phyloP scores from a whole-genome alignment of 257 asterid genomes.

The Solanum ahanhuiri region DNA sequence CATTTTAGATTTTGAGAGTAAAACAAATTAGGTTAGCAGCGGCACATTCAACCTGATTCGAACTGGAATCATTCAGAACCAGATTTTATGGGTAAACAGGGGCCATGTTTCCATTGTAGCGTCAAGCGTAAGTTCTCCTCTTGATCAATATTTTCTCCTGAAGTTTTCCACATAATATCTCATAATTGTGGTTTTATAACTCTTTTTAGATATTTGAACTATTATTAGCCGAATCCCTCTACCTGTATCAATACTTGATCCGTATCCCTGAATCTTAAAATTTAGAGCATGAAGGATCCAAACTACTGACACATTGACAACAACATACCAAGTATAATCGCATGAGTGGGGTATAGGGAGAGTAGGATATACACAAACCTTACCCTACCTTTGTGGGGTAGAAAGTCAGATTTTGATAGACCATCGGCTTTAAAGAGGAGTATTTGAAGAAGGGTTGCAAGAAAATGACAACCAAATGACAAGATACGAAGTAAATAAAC shows the following conservation, averaged over 20 bases:
- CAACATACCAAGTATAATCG: not conserved
- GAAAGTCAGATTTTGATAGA: not conserved
- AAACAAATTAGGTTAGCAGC: not conserved
- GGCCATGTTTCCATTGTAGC: slow-evolving; percentile 21
- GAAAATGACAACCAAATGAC: not conserved
- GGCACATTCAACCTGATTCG: not conserved
- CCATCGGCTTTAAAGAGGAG: not conserved
- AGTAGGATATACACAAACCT: not conserved
- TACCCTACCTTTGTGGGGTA: not conserved
- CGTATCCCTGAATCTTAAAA: not conserved
- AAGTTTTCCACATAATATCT: not conserved
- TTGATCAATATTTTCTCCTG: not conserved
- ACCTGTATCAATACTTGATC: not conserved
- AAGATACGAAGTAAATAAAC: not conserved
- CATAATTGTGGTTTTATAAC: not conserved
- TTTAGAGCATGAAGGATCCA: not conserved
- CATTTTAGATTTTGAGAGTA: not conserved
- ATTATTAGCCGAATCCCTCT: not conserved
- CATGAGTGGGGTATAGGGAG: not conserved
- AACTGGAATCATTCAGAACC: not conserved
- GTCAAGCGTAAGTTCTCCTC: not conserved
- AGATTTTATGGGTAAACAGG: slow-evolving; percentile 8
- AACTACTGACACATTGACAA: not conserved
- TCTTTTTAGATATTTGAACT: not conserved
- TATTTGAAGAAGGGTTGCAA: not conserved